Percentiles rank a stretch among this genome's conserved stretches.
phyloP scores from a whole-genome alignment of 805 yeast genomes.

The Saccharomycopsis sp. region DNA sequence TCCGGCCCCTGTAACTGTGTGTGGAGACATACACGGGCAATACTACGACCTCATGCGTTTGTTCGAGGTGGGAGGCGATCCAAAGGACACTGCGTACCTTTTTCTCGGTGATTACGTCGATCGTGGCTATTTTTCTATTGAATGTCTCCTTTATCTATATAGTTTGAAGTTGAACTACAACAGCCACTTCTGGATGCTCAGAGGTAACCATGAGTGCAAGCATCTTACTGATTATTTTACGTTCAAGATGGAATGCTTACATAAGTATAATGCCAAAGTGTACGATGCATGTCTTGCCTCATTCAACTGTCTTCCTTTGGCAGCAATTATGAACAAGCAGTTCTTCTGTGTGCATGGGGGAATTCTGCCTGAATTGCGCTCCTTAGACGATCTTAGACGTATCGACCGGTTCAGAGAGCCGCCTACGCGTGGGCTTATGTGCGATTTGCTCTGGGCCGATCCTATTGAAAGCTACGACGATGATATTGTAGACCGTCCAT shows the following conservation, averaged over 20 bases:
- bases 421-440: slow-evolving; percentile 89
- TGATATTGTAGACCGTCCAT: slow-evolving; percentile 41
- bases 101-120: slow-evolving; percentile 95
- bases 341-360: slow-evolving; percentile 98
- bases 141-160: slow-evolving; percentile 69
- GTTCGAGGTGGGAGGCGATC: slow-evolving; percentile 91
- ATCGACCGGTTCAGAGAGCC: slow-evolving; percentile 85
- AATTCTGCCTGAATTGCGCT: slow-evolving; percentile 72
- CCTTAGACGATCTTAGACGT: slow-evolving; percentile 59
- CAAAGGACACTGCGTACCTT: slow-evolving; percentile 65
- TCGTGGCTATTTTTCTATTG: slow-evolving; percentile 86
- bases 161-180: slow-evolving; percentile 75
- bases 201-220: slow-evolving; percentile 94
- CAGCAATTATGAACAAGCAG: slow-evolving; percentile 89
- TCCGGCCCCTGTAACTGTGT: slow-evolving; percentile 90
- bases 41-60: slow-evolving; percentile 83
- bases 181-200: slow-evolving; percentile 63
- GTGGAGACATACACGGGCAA: slow-evolving; percentile 98
- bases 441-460: slow-evolving; percentile 94
- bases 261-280: slow-evolving; percentile 61
- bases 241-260: slow-evolving; percentile 81
- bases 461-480: slow-evolving; percentile 87
- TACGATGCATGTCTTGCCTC: slow-evolving; percentile 72
- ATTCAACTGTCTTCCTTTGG: slow-evolving; percentile 83
- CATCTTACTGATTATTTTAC: slow-evolving; percentile 94